Evolutionary conservation across 129 eudicot species (phyloP), one percentile per base, ranked within the genome.

Genomic region (Lactuca sativa): DNA sequence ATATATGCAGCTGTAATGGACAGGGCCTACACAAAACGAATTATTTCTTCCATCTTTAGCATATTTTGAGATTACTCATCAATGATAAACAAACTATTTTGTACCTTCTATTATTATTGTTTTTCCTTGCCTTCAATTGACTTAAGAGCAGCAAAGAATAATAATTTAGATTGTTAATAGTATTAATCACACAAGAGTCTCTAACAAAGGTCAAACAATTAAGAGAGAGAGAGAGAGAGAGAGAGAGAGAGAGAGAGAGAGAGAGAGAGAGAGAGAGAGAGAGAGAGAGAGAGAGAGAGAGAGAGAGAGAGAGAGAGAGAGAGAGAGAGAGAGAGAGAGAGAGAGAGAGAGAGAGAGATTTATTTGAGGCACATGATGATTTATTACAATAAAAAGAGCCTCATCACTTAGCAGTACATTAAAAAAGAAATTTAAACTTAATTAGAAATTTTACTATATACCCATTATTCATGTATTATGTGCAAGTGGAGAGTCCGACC

Each of bases 401-500:
- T 53, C 59, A 70, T 53, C 59, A 70, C 44, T 70, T 34, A 64
- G 38, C 70, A 69, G 75, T 47, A 76, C 81, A 77, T 61, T 77
- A 59, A 69, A 60, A 69, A 32, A 9, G 25, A 40, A 60, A 47
- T 9, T 67, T 59, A 52, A 36, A 25, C n/a, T 32, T 36, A 68
- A 69, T 61, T 61, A 61, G 13, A 34, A 38, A 25, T 37, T 32
- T 68, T 68, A 52, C 64, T 17, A 60, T 70, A 57, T 38, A 21
- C 53, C 56, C 66, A 74, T 73, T 53, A 61, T 25, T 25, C 2
- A 10, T 61, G 38, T 65, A 69, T 77, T 77, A 69, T 69, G 69
- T 77, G 81, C 81, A 77, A 77, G 76, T 75, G 56, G 81, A 62
- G 69, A 66, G 40, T 41, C 81, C 64, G 58, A 76, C 81, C 75